Evolutionary conservation across 495 filamentous ascomycete species (phyloP), one percentile per base, ranked within the genome.

Genomic region (Evansstolkia leycettana): DNA sequence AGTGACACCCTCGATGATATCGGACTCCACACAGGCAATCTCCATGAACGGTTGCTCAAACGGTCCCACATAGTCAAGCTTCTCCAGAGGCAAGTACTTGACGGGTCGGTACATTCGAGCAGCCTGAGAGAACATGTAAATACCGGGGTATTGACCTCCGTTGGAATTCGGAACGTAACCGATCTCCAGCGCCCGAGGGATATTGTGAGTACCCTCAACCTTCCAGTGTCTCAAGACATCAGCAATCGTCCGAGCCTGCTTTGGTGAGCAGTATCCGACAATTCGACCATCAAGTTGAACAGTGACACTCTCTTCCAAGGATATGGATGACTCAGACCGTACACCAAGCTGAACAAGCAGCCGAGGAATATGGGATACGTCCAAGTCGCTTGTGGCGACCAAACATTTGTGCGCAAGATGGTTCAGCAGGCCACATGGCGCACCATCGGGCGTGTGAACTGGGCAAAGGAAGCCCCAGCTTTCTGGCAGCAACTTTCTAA

Each of bases 31-130:
- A 47, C 85, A 88, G 30, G 90, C 89, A 55, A 96, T 90, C 37
- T 89, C 86, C 90, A 98, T 94, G 60, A 89, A 94, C 0, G 90
- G 90, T 63, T 98, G 90, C 56, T 98, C 90, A 45, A 90, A 83
- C 0, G 90, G 81, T 14, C 90, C 90, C 18, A 96, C 80, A 33
- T 73, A 84, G 60, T 98, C 90, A 41, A 80, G 67, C 52, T 82
- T 81, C 20, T 82, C 81, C 9, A 90, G 63, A 2, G 87, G 76
- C 19, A 98, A 72, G 52, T 95, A 92, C 52, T 88, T 94, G 46
- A 93, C 86, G 2, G 87, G 87, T 31, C 90, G 72, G 31, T 84
- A 75, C 84, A 98, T 90, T 40, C 90, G 69, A 15, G 90, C 72
- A 7, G 84, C 60, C 29, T 81, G 70, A 1, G 88, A 88, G 45